Evolutionary conservation across 495 filamentous ascomycete species (phyloP).

Genomic region (Wilcoxina mikolae): DNA sequence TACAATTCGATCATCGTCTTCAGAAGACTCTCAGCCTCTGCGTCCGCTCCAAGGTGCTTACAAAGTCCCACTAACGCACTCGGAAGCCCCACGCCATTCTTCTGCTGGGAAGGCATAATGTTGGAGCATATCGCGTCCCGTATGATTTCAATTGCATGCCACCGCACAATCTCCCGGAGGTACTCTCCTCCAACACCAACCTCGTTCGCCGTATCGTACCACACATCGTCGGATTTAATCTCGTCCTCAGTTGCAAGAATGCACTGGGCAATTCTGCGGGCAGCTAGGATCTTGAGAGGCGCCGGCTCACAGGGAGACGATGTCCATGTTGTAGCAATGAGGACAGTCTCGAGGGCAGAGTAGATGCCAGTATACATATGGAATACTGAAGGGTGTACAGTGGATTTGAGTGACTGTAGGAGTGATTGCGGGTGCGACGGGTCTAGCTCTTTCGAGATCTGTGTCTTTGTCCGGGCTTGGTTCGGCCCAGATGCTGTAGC

Average conservation of each 20-base stretch:
- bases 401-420: constrained; percentile 13
- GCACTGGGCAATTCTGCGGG: constrained; percentile 23
- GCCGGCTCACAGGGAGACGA: background rate
- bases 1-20: constrained; percentile 19
- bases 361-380: constrained; percentile 19
- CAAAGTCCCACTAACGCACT: constrained; percentile 19
- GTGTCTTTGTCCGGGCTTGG: background rate
- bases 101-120: constrained; percentile 5
- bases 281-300: constrained; percentile 12
- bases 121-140: constrained; percentile 13
- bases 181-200: constrained; percentile 22
- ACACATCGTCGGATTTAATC: constrained; percentile 19
- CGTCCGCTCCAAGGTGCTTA: constrained; percentile 9
- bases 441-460: background rate
- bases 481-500: background rate
- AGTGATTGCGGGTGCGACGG: background rate
- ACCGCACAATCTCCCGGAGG: constrained; percentile 23
- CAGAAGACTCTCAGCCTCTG: constrained; percentile 21
- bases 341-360: constrained; percentile 16
- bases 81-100: constrained; percentile 13
- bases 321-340: constrained; percentile 10
- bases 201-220: constrained; percentile 21
- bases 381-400: constrained; percentile 15
- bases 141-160: constrained; percentile 23
- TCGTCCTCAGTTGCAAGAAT: constrained; percentile 19